These are phyloP conservation scores for Aureobasidium sp. DNA, from an alignment of 2,329 filamentous ascomycete genomes.

Conservation along the genomic window DNA sequence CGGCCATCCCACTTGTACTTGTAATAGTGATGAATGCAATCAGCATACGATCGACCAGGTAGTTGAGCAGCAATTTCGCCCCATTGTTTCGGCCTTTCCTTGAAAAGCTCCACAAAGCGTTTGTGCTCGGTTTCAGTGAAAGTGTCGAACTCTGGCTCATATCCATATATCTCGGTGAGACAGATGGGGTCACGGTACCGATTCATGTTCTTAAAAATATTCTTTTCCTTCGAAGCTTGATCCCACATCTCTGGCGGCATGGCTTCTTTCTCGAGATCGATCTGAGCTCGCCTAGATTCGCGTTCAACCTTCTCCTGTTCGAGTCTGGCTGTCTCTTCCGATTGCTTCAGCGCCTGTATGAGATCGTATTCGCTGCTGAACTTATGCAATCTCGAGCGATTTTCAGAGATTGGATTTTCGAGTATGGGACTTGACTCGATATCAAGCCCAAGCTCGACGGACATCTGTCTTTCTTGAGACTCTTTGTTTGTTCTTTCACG, in stretches of 20 bases:
- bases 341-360: conserved; percentile 63
- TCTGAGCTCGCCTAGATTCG: conserved; percentile 57
- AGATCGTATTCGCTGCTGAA: conserved; percentile 67
- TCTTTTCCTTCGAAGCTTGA: conserved; percentile 49
- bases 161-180: conserved; percentile 62
- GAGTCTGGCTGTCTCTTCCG: conserved; percentile 60
- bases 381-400: conserved; percentile 42
- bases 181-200: conserved; percentile 57
- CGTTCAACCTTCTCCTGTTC: conserved; percentile 50
- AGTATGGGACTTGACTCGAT: conserved; percentile 34
- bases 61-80: conserved; percentile 64
- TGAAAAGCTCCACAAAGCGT: conserved; percentile 64
- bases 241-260: conserved; percentile 62
- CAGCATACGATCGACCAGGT: conserved; percentile 61
- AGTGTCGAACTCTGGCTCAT: conserved; percentile 64
- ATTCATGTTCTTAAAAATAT: conserved; percentile 56
- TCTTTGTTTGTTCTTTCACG: conserved; percentile 32
- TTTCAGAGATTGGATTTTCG: conserved; percentile 42
- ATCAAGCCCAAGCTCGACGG: conserved; percentile 28
- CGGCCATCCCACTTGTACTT: conserved; percentile 66
- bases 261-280: conserved; percentile 69
- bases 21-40: conserved; percentile 82
- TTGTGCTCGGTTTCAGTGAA: conserved; percentile 64
- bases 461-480: conserved; percentile 25
- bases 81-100: conserved; percentile 75